Evolutionary conservation across 1,284 basidiomycete species (phyloP).

Genomic region (Puccinia brachypodii): DNA sequence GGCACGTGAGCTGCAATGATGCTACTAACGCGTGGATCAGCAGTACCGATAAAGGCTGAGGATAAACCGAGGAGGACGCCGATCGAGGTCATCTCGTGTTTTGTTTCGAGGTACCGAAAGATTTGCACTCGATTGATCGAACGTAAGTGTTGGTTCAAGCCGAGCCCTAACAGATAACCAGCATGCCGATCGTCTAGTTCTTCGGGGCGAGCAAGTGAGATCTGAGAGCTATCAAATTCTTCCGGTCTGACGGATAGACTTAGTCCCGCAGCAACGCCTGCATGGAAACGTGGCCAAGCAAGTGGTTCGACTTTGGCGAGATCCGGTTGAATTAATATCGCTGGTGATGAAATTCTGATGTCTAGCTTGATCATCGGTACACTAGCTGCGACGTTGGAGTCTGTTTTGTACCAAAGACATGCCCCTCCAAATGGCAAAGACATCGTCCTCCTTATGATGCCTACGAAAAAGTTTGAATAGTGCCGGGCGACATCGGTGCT

Average conservation of each 20-base stretch:
- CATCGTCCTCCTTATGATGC: conserved; percentile 51
- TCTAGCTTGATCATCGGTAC: conserved; percentile 65
- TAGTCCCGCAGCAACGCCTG: conserved; percentile 88
- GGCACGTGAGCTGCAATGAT: conserved; percentile 88
- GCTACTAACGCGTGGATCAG: conserved; percentile 82
- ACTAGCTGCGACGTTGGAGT: conserved; percentile 38
- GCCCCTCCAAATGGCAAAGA: conserved; percentile 50
- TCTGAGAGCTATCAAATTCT: conserved; percentile 84
- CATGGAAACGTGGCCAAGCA: conserved; percentile 95
- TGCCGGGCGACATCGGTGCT: conserved; percentile 37
- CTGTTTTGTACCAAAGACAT: conserved; percentile 42
- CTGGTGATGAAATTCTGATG: conserved; percentile 71
- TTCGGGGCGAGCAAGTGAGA: conserved; percentile 83
- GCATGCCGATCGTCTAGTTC: conserved; percentile 87
- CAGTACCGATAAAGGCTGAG: conserved; percentile 83
- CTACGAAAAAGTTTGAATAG: conserved; percentile 50
- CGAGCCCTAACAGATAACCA: conserved; percentile 89
- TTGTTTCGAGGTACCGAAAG: conserved; percentile 86
- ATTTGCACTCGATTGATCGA: conserved; percentile 78
- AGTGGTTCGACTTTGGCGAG: conserved; percentile 68
- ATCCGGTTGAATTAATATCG: conserved; percentile 67
- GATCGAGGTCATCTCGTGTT: conserved; percentile 91
- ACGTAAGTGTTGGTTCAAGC: conserved; percentile 83
- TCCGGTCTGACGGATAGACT: conserved; percentile 74
- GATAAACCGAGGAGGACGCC: conserved; percentile 87